phyloP scores from a whole-genome alignment of 129 eudicot genomes.

The Centella asiatica region DNA sequence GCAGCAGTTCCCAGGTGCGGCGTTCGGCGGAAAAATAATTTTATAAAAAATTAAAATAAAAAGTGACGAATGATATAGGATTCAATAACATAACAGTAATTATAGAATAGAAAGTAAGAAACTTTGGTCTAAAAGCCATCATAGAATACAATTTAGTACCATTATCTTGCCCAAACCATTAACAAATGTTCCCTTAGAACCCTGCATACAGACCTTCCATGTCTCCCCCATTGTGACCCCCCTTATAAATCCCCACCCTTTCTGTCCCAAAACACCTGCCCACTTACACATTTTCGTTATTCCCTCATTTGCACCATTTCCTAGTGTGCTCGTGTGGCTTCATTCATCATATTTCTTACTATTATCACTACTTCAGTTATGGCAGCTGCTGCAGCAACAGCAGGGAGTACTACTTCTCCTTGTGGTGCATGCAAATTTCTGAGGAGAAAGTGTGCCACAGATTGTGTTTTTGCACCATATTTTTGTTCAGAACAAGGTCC shows the following conservation, averaged over 20 bases:
- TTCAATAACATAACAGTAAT: background rate
- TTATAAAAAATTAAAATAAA: background rate
- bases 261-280: conserved; percentile 13
- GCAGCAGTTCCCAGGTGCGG: conserved; percentile 88
- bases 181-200: conserved; percentile 69
- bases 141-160: conserved; percentile 11
- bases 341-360: background rate
- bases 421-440: conserved; percentile 99
- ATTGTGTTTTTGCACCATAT: conserved; percentile 89
- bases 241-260: conserved; percentile 34
- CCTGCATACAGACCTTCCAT: conserved; percentile 53
- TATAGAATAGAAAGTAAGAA: background rate
- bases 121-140: conserved; percentile 13
- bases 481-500: conserved; percentile 98
- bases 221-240: conserved; percentile 39
- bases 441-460: conserved; percentile 84
- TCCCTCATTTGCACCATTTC: conserved; percentile 40
- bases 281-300: background rate
- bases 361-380: conserved; percentile 16
- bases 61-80: conserved; percentile 4
- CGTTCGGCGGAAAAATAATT: conserved; percentile 93
- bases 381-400: conserved; percentile 36
- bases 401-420: conserved; percentile 61
- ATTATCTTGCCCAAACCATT: conserved; percentile 54
- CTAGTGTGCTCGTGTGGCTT: conserved; percentile 69